phyloP scores from a whole-genome alignment of 768 basidiomycete genomes.

The Kondoa subrosea region DNA sequence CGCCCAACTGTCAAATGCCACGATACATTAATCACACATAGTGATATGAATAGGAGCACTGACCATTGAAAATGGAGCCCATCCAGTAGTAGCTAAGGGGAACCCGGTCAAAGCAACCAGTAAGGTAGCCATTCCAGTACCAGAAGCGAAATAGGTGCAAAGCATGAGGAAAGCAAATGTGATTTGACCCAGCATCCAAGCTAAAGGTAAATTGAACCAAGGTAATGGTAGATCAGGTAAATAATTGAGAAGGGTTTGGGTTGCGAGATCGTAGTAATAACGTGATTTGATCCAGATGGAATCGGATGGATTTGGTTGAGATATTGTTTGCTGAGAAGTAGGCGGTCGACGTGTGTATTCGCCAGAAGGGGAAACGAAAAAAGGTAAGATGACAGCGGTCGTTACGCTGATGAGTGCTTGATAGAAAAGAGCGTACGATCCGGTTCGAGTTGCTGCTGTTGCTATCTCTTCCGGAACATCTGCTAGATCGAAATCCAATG shows the following conservation, averaged over 20 bases:
- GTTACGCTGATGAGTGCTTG: constrained; percentile 53
- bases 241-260: background rate
- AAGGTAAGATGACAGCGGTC: constrained; percentile 54
- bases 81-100: constrained; percentile 80
- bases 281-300: too few relatives aligned
- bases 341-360: background rate
- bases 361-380: constrained; percentile 34
- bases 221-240: constrained; percentile 4
- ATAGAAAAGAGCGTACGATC: constrained; percentile 64
- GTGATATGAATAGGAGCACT: background rate
- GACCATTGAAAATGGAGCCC: constrained; percentile 39
- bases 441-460: constrained; percentile 57
- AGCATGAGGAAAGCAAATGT: constrained; percentile 44
- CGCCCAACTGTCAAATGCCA: background rate
- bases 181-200: constrained; percentile 52
- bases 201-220: constrained; percentile 16
- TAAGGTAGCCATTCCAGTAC: constrained; percentile 50
- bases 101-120: constrained; percentile 68
- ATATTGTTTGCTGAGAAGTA: constrained; percentile 6
- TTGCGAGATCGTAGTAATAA: background rate
- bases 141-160: constrained; percentile 42
- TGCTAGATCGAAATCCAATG: constrained; percentile 30
- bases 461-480: background rate
- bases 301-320: constrained; percentile 7
- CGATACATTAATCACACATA: background rate